Base-by-base conservation (phyloP, 768 basidiomycete genomes). In the Lyophyllum semitale region DNA sequence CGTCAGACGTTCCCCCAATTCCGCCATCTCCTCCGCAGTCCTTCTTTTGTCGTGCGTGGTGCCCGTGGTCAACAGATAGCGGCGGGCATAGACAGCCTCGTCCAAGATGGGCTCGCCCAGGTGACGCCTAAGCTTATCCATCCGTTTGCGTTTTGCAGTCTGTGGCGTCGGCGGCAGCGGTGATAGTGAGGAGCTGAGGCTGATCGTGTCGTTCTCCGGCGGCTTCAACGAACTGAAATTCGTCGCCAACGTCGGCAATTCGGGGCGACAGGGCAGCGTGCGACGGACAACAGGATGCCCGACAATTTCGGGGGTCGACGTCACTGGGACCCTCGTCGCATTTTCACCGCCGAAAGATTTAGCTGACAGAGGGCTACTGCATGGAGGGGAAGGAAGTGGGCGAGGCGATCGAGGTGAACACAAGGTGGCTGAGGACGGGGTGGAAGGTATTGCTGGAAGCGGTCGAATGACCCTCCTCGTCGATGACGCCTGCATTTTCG, bases 51-150 rank as follows among this genome's bases (percentile, higher is more conserved):
- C 27, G n/a, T 41, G 18, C 27, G 43, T 20, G 29, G 44, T 48
- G 46, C 33, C 26, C 22, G 32, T 4, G 37, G 45, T 30, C 23
- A 23, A 17, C 20, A 12, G 22, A 18, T n/a, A n/a, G 9, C 30
- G 43, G 7, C 26, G 52, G 3, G 37, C 47, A 35, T 51, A 56
- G 38, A 58, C 60, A 5, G 47, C 48, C 18, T 62, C 61, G 7
- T 57, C 48, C 7, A 61, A 67, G 11, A 73, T 57, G 0, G 63
- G 58, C 55, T 70, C 69, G 27, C 72, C 74, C 25, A 73, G 63
- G 46, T 70, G 68, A 22, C 71, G 73, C 5, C 63, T 68, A 13
- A 71, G 66, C 52, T 73, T 73, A 15, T 63, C 63, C 15, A 71
- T 58, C 15, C 72, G 68, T 52, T 58, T 65, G 17, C 60, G 65